Conservation (phyloP, 192 early-diverging fungal genomes). For the Kappamyces sp. region DNA sequence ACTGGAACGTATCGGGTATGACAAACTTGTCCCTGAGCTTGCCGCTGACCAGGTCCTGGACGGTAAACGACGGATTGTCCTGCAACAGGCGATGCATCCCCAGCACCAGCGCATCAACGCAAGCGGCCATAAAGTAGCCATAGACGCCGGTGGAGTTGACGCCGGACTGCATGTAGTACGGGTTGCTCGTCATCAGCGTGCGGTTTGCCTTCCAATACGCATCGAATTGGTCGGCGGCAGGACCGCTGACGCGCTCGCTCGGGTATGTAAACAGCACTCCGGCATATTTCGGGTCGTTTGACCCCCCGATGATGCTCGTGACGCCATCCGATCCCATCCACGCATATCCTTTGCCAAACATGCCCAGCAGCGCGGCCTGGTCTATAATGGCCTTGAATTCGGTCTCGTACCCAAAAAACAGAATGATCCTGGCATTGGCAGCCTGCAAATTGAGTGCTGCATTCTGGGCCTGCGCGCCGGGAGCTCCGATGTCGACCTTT, state of each 20-base stretch:
- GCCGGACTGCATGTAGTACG: background rate
- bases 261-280: conserved; percentile 8
- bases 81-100: conserved; percentile 9
- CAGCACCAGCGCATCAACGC: conserved; percentile 3
- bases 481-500: conserved; percentile 2
- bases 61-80: background rate
- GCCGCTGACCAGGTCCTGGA: background rate
- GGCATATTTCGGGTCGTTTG: background rate
- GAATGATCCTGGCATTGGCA: conserved; percentile 7
- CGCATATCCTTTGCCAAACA: conserved; percentile 5
- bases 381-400: conserved; percentile 1
- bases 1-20: conserved; percentile 4
- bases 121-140: conserved; percentile 2
- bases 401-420: conserved; percentile 6
- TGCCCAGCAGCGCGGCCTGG: background rate
- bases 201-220: conserved; percentile 13
- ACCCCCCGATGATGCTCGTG: background rate
- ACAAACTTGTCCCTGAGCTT: background rate
- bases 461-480: background rate
- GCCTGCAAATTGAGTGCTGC: conserved; percentile 1
- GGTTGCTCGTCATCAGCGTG: background rate
- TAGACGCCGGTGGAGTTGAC: background rate
- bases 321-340: conserved; percentile 6
- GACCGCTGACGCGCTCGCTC: background rate
- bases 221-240: background rate